Percentiles rank a stretch among this genome's conserved stretches.
phyloP scores from a whole-genome alignment of 1,284 basidiomycete species.

The Fomes fomentarius region DNA sequence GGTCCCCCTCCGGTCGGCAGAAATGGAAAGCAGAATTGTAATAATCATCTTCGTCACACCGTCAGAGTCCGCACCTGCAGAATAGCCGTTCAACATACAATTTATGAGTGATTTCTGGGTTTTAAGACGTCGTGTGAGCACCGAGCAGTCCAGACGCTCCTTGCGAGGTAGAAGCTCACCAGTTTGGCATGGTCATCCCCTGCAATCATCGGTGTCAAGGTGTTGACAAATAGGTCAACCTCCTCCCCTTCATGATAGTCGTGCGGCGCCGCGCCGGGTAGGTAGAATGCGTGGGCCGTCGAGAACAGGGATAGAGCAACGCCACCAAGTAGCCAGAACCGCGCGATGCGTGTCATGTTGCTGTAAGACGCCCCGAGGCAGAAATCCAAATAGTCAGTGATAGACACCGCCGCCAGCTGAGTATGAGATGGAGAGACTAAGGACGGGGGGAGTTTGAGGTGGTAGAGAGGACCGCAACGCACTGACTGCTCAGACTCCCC shows the following conservation, averaged over 20 bases:
- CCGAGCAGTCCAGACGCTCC: background rate
- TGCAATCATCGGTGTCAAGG: conserved; percentile 83
- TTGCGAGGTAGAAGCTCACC: conserved; percentile 43
- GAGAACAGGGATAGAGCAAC: conserved; percentile 28
- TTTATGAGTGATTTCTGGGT: conserved; percentile 81
- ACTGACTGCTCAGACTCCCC: too few species aligned
- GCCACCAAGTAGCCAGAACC: conserved; percentile 21
- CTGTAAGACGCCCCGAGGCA: too few species aligned
- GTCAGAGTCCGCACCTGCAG: too few species aligned
- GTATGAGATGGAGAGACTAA: too few species aligned
- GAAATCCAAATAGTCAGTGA: too few species aligned
- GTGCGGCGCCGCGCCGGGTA: conserved; percentile 80
- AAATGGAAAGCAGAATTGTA: conserved; percentile 88
- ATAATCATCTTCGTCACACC: conserved; percentile 93
- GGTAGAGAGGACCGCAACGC: too few species aligned
- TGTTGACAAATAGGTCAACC: conserved; percentile 84
- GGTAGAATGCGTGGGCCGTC: conserved; percentile 57
- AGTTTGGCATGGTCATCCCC: conserved; percentile 76
- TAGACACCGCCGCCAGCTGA: too few species aligned
- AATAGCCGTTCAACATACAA: conserved; percentile 48
- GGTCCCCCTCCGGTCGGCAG: conserved; percentile 83
- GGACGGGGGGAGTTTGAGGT: too few species aligned
- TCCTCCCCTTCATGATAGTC: conserved; percentile 73
- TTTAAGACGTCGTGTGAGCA: conserved; percentile 6
- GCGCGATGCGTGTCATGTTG: conserved; percentile 10